A percentile compares a stretch with the other conserved stretches of the same genome.
phyloP scores from a whole-genome alignment of 768 basidiomycete species.

The Cystofilobasidium bisporidii region DNA sequence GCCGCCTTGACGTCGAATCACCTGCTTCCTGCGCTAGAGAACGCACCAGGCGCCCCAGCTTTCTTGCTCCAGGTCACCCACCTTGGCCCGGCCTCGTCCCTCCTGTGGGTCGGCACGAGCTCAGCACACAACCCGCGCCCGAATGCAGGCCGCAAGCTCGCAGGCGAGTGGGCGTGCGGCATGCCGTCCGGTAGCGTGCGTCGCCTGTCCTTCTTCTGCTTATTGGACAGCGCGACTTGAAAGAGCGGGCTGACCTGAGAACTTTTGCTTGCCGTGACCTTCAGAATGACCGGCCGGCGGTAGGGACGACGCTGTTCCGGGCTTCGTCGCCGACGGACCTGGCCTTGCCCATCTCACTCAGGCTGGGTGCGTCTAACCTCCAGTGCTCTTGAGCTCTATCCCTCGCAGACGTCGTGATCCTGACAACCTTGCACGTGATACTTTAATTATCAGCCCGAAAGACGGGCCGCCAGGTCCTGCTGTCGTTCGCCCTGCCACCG shows the following conservation, averaged over 20 bases:
- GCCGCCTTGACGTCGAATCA: background rate
- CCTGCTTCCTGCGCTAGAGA: slow-evolving; percentile 1
- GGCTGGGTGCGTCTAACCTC: slow-evolving; percentile 11
- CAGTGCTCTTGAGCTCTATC: no score
- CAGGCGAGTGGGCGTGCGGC: slow-evolving; percentile 15
- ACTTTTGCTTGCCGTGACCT: no score
- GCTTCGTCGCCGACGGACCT: slow-evolving; percentile 7
- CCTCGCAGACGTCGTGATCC: no score
- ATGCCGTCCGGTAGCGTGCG: slow-evolving; percentile 12
- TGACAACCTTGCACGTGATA: no score
- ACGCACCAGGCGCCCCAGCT: slow-evolving; percentile 3
- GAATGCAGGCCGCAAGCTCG: background rate
- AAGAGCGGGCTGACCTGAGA: no score
- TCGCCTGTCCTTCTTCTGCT: background rate
- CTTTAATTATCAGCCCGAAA: slow-evolving; percentile 3
- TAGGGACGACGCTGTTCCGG: slow-evolving; percentile 13
- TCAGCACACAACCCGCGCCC: background rate
- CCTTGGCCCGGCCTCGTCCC: background rate
- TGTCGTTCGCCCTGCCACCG: slow-evolving; percentile 16
- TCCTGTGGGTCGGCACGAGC: slow-evolving; percentile 17
- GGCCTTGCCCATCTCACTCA: slow-evolving; percentile 8
- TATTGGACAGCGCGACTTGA: no score
- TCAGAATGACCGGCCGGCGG: background rate
- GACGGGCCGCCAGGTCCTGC: slow-evolving; percentile 6
- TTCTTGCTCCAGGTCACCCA: slow-evolving; percentile 19